phyloP scores from a whole-genome alignment of 2,329 filamentous ascomycete genomes.

The Cladophialophora yegresii region DNA sequence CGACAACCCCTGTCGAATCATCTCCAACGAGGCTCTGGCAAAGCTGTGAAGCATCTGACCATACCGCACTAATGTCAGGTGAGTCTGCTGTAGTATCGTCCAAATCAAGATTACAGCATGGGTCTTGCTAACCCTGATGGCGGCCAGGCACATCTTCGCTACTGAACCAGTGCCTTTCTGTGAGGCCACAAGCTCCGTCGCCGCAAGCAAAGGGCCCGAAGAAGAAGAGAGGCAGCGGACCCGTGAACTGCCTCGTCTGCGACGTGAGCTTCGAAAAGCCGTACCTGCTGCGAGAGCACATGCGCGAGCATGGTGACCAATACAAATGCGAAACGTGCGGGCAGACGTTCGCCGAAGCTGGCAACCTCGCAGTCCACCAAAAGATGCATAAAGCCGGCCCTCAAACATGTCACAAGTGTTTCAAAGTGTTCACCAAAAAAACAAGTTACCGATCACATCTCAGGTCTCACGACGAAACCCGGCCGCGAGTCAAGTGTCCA shows the following conservation, averaged over 20 bases:
- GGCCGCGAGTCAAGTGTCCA: conserved; percentile 13
- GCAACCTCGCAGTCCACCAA: conserved; percentile 17
- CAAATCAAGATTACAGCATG: background rate
- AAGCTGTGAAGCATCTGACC: background rate
- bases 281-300: conserved; percentile 5
- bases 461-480: conserved; percentile 13
- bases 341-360: conserved; percentile 11
- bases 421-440: conserved; percentile 17
- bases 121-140: background rate
- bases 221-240: conserved; percentile 1
- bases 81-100: background rate
- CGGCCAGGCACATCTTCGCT: background rate
- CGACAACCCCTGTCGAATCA: background rate
- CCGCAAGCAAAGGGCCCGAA: background rate
- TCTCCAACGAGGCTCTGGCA: background rate
- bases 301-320: conserved; percentile 14
- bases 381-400: conserved; percentile 17
- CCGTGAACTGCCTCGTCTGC: conserved; percentile 4
- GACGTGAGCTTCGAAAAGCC: conserved; percentile 1
- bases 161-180: background rate
- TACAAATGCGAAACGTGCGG: conserved; percentile 15
- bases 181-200: background rate
- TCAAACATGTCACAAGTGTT: conserved; percentile 9
- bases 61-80: background rate
- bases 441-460: conserved; percentile 8